phyloP scores from a whole-genome alignment of 208 protist genomes.

The Vickermania ingenoplastis region DNA sequence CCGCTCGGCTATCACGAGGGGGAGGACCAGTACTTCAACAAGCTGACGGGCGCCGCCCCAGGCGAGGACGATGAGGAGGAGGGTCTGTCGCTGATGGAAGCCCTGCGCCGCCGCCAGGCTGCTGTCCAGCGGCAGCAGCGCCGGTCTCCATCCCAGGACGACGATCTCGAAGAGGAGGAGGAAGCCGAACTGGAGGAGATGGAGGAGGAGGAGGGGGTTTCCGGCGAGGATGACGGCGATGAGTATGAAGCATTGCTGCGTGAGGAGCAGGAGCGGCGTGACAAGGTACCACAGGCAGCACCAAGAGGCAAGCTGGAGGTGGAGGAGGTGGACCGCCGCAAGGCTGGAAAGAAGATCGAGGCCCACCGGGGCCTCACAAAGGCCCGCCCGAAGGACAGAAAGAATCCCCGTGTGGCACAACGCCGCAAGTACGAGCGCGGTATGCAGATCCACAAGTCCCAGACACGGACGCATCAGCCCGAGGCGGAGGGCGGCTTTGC shows the following conservation, averaged over 20 bases:
- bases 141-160: slow-evolving; percentile 13
- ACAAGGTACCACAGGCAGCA: slow-evolving; percentile 10
- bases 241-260: slow-evolving; percentile 60
- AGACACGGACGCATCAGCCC: slow-evolving; percentile 60
- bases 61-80: slow-evolving; percentile 31
- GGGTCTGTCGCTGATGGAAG: slow-evolving; percentile 75
- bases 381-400: slow-evolving; percentile 82
- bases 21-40: slow-evolving; percentile 87
- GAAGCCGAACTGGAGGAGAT: slow-evolving; percentile 12
- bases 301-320: slow-evolving; percentile 24
- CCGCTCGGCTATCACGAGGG: slow-evolving; percentile 80
- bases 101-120: slow-evolving; percentile 47
- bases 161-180: slow-evolving; percentile 6
- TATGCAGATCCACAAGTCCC: slow-evolving; percentile 77
- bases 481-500: slow-evolving; percentile 78
- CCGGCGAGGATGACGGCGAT: slow-evolving; percentile 24
- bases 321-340: slow-evolving; percentile 69
- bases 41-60: slow-evolving; percentile 33
- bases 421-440: slow-evolving; percentile 83
- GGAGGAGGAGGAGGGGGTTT: slow-evolving; percentile 7
- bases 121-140: slow-evolving; percentile 17
- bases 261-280: slow-evolving; percentile 48
- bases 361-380: slow-evolving; percentile 83
- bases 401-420: slow-evolving; percentile 81
- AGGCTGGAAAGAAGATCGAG: slow-evolving; percentile 80